Evolutionary conservation across 805 yeast genomes (phyloP).

Genomic region (Myxozyma udenii): DNA sequence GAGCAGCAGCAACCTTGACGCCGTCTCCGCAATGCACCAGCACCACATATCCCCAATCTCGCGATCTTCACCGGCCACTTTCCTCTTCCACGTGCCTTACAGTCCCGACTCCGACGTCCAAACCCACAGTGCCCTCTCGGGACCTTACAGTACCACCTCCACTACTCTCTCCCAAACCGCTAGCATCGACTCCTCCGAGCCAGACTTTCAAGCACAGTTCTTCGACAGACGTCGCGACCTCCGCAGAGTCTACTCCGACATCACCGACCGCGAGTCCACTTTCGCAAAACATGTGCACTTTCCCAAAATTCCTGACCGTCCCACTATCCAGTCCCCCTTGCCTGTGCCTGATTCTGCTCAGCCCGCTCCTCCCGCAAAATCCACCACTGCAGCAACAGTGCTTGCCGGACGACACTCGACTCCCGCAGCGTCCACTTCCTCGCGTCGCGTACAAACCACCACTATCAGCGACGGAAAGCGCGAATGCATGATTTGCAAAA

Average conservation of each 20-base stretch:
- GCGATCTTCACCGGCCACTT: not conserved
- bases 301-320: not conserved
- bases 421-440: no score
- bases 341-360: not conserved
- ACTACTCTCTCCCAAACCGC: not conserved
- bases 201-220: no score
- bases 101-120: not conserved
- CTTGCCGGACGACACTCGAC: not conserved
- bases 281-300: not conserved
- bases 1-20: slow-evolving; percentile 7
- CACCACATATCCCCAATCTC: not conserved
- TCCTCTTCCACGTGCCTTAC: slow-evolving; percentile 3
- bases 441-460: not conserved
- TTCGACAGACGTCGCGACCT: no score
- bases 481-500: slow-evolving; percentile 18
- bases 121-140: not conserved
- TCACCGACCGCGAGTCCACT: slow-evolving; percentile 6
- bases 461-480: slow-evolving; percentile 15
- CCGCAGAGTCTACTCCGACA: slow-evolving; percentile 14
- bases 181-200: no score
- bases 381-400: no score
- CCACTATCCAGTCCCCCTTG: not conserved
- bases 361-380: not conserved
- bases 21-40: slow-evolving; percentile 35
- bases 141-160: not conserved